Percentiles rank a stretch among this genome's conserved stretches.
Conservation (phyloP, 306 rosid genomes). For the Rubus parviflorus region DNA sequence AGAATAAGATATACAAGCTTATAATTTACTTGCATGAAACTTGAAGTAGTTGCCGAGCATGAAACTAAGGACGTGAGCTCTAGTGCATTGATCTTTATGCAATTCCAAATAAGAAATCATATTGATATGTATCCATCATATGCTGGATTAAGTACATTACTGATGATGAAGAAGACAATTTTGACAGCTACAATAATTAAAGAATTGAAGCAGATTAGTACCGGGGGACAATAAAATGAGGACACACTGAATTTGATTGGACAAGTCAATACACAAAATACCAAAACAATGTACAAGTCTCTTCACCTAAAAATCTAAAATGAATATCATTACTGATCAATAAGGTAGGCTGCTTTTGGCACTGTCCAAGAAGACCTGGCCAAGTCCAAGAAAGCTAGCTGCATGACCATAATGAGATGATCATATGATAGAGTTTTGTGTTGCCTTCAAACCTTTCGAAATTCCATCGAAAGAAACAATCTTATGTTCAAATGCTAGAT, state of each 20-base stretch:
- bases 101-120: not conserved
- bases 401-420: too few relatives aligned
- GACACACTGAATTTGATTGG: conserved; percentile 29
- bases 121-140: not conserved
- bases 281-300: conserved; percentile 4
- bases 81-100: not conserved
- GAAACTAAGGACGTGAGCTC: not conserved
- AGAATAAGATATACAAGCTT: not conserved
- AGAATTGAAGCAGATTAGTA: not conserved
- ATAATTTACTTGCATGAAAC: not conserved
- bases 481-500: not conserved
- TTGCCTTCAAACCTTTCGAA: not conserved
- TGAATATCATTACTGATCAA: not conserved
- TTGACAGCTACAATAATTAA: conserved; percentile 11
- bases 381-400: not conserved
- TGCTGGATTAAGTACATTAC: not conserved
- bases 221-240: conserved; percentile 9
- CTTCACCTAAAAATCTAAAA: not conserved
- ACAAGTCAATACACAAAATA: conserved; percentile 16
- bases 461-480: not conserved
- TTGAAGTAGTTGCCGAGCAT: not conserved
- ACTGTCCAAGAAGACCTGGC: not conserved
- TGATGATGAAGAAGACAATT: not conserved
- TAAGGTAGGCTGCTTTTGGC: not conserved
- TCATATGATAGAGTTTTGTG: not conserved